These are phyloP conservation scores for Cutaneotrichosporon sp. DNA, from an alignment of 1,284 basidiomycete species.

Conservation along the genomic window DNA sequence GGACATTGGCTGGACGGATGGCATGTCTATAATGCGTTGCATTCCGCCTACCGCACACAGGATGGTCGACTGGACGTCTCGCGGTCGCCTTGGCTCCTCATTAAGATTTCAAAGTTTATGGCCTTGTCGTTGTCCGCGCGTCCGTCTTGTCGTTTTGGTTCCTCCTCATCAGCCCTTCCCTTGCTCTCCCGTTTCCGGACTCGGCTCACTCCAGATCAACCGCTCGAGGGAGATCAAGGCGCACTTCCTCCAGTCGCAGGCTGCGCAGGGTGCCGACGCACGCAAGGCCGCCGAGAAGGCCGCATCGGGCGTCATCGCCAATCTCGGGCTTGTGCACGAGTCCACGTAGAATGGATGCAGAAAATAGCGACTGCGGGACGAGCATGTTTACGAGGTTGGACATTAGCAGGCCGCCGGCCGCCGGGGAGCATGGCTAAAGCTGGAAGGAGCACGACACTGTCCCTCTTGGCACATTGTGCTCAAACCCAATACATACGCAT, in stretches of 20 bases:
- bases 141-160: background rate
- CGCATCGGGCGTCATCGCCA: slow-evolving; percentile 70
- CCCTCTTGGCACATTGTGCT: background rate
- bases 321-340: slow-evolving; percentile 65
- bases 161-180: background rate
- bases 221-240: slow-evolving; percentile 70
- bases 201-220: slow-evolving; percentile 59
- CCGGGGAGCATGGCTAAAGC: background rate
- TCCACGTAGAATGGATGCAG: slow-evolving; percentile 14
- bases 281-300: slow-evolving; percentile 70
- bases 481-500: background rate
- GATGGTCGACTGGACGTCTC: too few species aligned
- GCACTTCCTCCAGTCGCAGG: slow-evolving; percentile 69
- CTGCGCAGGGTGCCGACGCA: slow-evolving; percentile 66
- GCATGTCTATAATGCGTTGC: too few species aligned
- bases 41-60: too few species aligned
- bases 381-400: background rate
- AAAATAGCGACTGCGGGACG: background rate
- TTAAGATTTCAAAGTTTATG: too few species aligned
- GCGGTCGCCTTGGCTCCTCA: too few species aligned
- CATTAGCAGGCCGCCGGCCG: too few species aligned
- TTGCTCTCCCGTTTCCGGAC: background rate
- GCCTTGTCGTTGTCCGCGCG: background rate
- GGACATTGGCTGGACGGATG: too few species aligned
- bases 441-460: background rate